phyloP scores from a whole-genome alignment of 2,329 filamentous ascomycete genomes.

The Exophiala spinifera region DNA sequence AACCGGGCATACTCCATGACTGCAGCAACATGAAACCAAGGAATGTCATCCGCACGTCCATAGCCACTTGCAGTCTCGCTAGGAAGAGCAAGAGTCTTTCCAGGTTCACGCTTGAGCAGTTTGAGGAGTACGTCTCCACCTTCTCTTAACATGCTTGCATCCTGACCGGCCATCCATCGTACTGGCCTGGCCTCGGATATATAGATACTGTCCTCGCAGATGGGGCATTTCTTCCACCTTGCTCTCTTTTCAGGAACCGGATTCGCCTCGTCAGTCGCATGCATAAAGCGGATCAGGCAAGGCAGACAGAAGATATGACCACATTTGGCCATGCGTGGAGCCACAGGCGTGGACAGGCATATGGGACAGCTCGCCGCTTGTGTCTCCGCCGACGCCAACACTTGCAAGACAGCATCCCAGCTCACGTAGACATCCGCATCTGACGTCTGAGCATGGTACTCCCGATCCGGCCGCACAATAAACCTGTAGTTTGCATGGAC shows the following conservation, averaged over 20 bases:
- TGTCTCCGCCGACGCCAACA: slow-evolving; percentile 84
- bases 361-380: slow-evolving; percentile 90
- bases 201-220: slow-evolving; percentile 92
- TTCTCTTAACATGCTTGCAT: slow-evolving; percentile 73
- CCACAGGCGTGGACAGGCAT: slow-evolving; percentile 86
- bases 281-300: slow-evolving; percentile 93
- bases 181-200: slow-evolving; percentile 86
- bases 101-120: slow-evolving; percentile 74
- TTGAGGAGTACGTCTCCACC: slow-evolving; percentile 87
- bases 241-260: slow-evolving; percentile 63
- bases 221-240: slow-evolving; percentile 91
- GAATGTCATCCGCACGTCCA: slow-evolving; percentile 70
- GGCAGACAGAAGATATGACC: slow-evolving; percentile 96
- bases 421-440: slow-evolving; percentile 88
- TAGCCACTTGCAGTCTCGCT: slow-evolving; percentile 73
- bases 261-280: slow-evolving; percentile 70
- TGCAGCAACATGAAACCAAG: slow-evolving; percentile 93
- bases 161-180: slow-evolving; percentile 85
- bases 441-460: slow-evolving; percentile 74
- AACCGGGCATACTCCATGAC: slow-evolving; percentile 92
- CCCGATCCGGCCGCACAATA: slow-evolving; percentile 77
- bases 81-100: slow-evolving; percentile 82
- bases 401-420: slow-evolving; percentile 86
- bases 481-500: slow-evolving; percentile 98
- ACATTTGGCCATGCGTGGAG: slow-evolving; percentile 93